Percentiles rank a stretch among this genome's conserved stretches.
phyloP scores from a whole-genome alignment of 768 basidiomycete species.

The Cystobasidium ongulense region DNA sequence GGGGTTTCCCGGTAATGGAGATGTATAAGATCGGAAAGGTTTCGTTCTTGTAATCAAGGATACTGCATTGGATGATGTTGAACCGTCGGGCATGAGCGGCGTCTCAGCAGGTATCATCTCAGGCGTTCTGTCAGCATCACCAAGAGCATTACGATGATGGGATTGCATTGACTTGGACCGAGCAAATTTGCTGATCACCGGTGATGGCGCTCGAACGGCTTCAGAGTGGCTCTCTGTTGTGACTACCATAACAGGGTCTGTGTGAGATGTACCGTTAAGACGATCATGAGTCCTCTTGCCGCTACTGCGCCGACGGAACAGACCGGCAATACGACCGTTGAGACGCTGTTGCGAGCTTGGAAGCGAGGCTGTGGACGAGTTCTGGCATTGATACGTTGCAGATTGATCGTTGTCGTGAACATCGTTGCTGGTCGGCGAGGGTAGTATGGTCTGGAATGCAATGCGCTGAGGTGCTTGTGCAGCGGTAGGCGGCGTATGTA shows the following conservation, averaged over 20 bases:
- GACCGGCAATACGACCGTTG: slow-evolving; percentile 2
- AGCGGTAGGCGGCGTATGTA: neutral
- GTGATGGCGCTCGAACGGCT: no score
- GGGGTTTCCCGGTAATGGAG: neutral
- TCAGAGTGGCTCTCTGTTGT: no score
- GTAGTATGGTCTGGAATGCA: neutral
- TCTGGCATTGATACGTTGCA: neutral
- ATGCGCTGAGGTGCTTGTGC: neutral
- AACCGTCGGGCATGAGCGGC: neutral
- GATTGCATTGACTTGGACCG: neutral
- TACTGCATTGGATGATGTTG: neutral
- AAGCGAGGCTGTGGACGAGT: neutral
- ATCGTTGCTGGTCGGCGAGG: neutral
- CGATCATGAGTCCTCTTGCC: neutral
- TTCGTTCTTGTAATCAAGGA: neutral
- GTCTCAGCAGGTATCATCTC: neutral
- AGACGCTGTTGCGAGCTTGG: slow-evolving; percentile 3
- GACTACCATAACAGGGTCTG: no score
- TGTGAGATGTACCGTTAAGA: no score
- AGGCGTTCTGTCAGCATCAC: neutral
- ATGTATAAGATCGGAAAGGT: slow-evolving; percentile 8
- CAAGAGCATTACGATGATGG: neutral
- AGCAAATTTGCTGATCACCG: neutral
- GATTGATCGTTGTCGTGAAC: neutral
- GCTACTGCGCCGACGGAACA: slow-evolving; percentile 14